Percentiles rank a stretch among this genome's conserved stretches.
These are phyloP conservation scores for Agroathelia rolfsii DNA, from an alignment of 1,284 basidiomycete species.

Conservation along the genomic window DNA sequence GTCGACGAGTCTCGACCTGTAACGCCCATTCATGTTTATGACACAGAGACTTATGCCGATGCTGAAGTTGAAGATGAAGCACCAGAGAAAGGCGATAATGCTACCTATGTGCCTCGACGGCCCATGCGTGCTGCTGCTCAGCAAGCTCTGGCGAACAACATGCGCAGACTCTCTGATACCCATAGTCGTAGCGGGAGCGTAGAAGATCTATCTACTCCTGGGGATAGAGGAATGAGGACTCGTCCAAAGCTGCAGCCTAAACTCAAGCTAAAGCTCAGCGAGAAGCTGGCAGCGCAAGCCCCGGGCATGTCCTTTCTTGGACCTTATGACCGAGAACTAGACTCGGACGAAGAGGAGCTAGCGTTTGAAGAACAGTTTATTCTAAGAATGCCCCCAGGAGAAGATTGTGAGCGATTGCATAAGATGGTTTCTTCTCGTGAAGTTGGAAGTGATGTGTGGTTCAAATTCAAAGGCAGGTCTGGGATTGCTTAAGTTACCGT, in stretches of 20 bases:
- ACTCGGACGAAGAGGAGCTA: conserved; percentile 89
- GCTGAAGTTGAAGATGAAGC: too few relatives aligned
- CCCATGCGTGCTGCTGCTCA: too few relatives aligned
- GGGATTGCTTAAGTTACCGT: not conserved
- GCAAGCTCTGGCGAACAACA: conserved; percentile 8
- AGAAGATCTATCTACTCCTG: conserved; percentile 27
- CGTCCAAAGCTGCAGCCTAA: conserved; percentile 61
- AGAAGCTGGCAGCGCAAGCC: conserved; percentile 66
- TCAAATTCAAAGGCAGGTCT: conserved; percentile 89
- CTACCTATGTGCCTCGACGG: too few relatives aligned
- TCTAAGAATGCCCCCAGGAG: conserved; percentile 79
- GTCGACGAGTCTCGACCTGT: conserved; percentile 3
- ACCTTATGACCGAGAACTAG: conserved; percentile 87
- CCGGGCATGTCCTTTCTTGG: conserved; percentile 78
- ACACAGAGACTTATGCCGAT: too few relatives aligned
- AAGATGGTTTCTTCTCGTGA: conserved; percentile 79
- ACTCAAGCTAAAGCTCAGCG: conserved; percentile 75
- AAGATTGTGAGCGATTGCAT: conserved; percentile 67
- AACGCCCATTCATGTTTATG: too few relatives aligned
- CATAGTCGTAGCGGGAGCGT: conserved; percentile 12
- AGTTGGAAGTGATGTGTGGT: conserved; percentile 82
- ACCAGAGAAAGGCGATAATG: too few relatives aligned
- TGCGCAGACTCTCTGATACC: conserved; percentile 10
- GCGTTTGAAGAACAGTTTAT: conserved; percentile 98
- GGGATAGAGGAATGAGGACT: conserved; percentile 19